Base-by-base conservation (phyloP, 169 alveolate genomes). In the Plasmodium sp. region DNA sequence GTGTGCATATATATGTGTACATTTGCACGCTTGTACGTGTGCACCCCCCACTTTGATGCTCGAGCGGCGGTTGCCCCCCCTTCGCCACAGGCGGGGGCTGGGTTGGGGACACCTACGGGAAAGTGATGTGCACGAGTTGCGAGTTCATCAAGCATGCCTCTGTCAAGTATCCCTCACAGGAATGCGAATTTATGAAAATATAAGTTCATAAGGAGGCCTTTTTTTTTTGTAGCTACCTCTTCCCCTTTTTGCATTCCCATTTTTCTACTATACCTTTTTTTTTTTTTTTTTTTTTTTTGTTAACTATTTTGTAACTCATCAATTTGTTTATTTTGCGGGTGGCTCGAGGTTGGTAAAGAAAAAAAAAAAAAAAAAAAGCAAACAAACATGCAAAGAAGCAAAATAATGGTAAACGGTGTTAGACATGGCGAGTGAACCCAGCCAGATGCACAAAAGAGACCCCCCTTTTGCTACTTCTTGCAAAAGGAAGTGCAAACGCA, bases 61-160 rank as follows among this genome's bases (percentile, higher is more conserved):
- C 41, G 31, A 22, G 77, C 77, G 77, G 77, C 6, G 77, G 33
- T 22, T 67, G 16, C 43, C 39, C 72, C 39, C 81, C 7, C 75
- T 86, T 86, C 36, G 48, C 72, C n/a, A 34, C 56, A 86, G 93
- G 93, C 1, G 77, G 93, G 77, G 93, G 93, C 5, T 86, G 93
- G 93, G 67, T 86, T 18, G 86, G 83, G 34, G 86, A 86, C 80
- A 86, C 79, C 48, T 86, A 75, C 48, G 93, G 72, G 45, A 71
- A 86, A 79, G 86, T 86, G 31, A 86, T 48, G 14, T 86, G 93
- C 81, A 86, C 93, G 22, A 86, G 93, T 22, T 86, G 93, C 36
- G 10, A 77, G 5, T 86, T 86, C 51, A 75, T 86, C 27, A 86
- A 86, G 10, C 93, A 86, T 54, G 93, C 81, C 67, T 75, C 84